These are phyloP conservation scores for Calonectria montana DNA, from an alignment of 2,329 filamentous ascomycete species.

Conservation along the genomic window DNA sequence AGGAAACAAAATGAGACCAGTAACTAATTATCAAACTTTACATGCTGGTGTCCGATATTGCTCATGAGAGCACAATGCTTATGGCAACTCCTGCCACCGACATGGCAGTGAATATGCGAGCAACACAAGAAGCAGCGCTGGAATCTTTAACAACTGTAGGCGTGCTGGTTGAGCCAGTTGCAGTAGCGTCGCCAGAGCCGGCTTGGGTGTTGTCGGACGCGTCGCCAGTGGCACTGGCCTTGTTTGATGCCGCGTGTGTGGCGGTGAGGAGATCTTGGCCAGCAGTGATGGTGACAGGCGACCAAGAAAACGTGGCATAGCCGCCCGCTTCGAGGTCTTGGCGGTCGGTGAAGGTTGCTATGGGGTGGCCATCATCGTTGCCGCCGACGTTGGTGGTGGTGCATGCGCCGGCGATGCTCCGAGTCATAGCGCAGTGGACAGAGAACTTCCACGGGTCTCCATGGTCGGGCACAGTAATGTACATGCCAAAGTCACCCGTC, in stretches of 20 bases:
- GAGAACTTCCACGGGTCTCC: slow-evolving; percentile 8
- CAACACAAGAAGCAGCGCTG: not conserved
- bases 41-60: too few species aligned
- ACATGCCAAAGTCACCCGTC: slow-evolving; percentile 16
- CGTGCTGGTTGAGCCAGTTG: not conserved
- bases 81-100: slow-evolving; percentile 8
- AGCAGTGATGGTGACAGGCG: slow-evolving; percentile 19
- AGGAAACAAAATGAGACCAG: too few species aligned
- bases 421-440: slow-evolving; percentile 17
- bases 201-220: not conserved
- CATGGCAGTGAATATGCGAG: not conserved
- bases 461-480: not conserved
- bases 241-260: not conserved
- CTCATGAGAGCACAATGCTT: not conserved
- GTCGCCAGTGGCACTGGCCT: not conserved
- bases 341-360: not conserved
- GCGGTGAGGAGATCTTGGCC: slow-evolving; percentile 16
- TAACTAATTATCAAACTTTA: too few species aligned
- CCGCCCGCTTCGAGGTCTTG: not conserved
- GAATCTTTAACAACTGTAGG: slow-evolving; percentile 6
- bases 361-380: slow-evolving; percentile 11
- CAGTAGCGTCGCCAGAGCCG: not conserved
- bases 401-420: not conserved
- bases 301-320: not conserved
- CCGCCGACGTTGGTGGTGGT: slow-evolving; percentile 16